Evolutionary conservation across 1,284 basidiomycete genomes (phyloP).

Genomic region (Schizophyllum amplum): DNA sequence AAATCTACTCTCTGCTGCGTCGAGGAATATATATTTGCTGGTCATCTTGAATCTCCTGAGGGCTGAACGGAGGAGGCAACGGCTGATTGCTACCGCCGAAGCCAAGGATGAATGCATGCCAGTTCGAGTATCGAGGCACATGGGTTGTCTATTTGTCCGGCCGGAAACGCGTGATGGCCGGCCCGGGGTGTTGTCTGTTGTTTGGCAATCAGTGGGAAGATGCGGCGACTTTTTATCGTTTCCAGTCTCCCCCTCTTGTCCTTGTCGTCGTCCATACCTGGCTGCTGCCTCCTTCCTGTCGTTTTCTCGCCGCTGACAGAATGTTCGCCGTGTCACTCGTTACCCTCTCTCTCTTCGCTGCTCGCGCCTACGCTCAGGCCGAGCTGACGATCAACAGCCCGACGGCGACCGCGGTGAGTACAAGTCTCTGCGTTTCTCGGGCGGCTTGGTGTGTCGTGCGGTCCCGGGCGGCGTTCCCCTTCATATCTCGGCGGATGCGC

Average conservation of each 20-base stretch:
- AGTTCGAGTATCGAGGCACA: neutral
- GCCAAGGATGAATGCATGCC: neutral
- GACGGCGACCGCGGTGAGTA: neutral
- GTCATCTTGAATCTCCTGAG: too few species aligned
- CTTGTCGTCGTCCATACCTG: neutral
- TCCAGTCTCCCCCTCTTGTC: neutral
- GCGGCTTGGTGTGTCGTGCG: neutral
- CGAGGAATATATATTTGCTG: too few species aligned
- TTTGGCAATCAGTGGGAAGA: neutral
- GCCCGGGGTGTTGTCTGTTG: neutral
- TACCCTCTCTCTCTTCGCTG: neutral
- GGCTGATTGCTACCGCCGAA: neutral
- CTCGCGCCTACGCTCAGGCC: neutral
- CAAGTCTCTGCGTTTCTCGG: neutral
- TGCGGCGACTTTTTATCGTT: constrained; percentile 5
- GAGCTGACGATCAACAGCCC: neutral
- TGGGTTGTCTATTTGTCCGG: neutral
- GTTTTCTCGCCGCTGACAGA: neutral
- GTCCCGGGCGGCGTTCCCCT: too few species aligned
- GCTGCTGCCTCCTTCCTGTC: neutral
- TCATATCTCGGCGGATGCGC: too few species aligned
- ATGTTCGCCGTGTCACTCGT: neutral
- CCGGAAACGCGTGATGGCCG: neutral
- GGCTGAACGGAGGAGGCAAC: too few species aligned
- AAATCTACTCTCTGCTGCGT: too few species aligned